A percentile compares a stretch with the other conserved stretches of the same genome.
phyloP scores from a whole-genome alignment of 192 early-diverging fungal species.

The Backusella parvicylindrica region DNA sequence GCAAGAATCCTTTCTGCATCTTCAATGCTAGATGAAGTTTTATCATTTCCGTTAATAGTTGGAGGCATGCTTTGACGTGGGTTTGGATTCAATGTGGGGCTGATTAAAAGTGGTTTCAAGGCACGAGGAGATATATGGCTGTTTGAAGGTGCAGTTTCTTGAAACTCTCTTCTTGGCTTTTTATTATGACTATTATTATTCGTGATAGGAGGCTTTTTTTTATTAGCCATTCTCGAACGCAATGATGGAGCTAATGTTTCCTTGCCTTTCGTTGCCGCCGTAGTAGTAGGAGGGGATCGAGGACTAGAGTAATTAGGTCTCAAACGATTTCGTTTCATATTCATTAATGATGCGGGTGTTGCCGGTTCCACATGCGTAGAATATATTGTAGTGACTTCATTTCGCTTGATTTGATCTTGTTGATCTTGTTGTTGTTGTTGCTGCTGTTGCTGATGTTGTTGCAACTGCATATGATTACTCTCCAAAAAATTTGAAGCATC shows the following conservation, averaged over 20 bases:
- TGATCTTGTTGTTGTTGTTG: not conserved
- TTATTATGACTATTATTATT: not conserved
- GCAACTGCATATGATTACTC: not conserved
- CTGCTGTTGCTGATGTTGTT: not conserved
- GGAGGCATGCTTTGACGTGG: not conserved
- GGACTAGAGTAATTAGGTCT: not conserved
- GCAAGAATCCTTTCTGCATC: slow-evolving; percentile 44
- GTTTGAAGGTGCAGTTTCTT: not conserved
- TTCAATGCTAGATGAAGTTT: not conserved
- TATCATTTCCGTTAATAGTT: not conserved
- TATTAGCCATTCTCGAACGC: not conserved
- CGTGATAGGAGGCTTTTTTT: not conserved
- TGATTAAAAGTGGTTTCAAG: slow-evolving; percentile 36
- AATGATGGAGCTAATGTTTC: not conserved
- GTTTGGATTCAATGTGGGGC: slow-evolving; percentile 44
- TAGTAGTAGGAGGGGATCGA: not conserved
- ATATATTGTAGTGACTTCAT: not conserved
- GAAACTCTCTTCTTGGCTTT: not conserved
- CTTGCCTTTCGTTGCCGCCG: not conserved
- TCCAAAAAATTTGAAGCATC: not conserved
- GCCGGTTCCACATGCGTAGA: slow-evolving; percentile 5
- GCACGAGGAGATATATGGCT: slow-evolving; percentile 25
- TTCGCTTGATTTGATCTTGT: not conserved
- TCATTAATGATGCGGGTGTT: slow-evolving; percentile 28
- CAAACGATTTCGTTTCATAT: slow-evolving; percentile 4